These are phyloP conservation scores for Tetradesmus lagerheimii DNA, from an alignment of 139 green algal species.

Conservation along the genomic window DNA sequence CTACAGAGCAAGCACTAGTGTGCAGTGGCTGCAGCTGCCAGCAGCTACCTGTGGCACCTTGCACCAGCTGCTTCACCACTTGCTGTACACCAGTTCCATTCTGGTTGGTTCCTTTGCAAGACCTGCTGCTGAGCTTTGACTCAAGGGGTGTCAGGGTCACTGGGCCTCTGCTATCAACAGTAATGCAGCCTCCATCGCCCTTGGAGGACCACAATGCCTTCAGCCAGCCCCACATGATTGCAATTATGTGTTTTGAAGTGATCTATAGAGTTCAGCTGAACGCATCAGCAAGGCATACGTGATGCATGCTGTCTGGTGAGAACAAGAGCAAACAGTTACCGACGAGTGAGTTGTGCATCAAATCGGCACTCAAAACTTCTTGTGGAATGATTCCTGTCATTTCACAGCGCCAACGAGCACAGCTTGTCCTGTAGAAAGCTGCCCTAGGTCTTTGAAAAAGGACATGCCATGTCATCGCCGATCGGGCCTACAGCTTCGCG, in stretches of 20 bases:
- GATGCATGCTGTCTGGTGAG: neutral
- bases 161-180: neutral
- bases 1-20: neutral
- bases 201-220: slow-evolving; percentile 3
- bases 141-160: slow-evolving; percentile 12
- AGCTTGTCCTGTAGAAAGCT: no score
- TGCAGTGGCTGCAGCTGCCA: neutral
- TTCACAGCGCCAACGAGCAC: no score
- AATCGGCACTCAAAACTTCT: no score
- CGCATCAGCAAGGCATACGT: neutral
- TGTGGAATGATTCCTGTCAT: no score
- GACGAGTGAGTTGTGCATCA: no score
- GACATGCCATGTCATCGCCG: neutral
- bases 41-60: neutral
- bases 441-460: neutral
- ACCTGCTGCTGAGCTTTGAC: neutral
- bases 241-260: neutral
- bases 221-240: slow-evolving; percentile 11
- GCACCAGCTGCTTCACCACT: neutral
- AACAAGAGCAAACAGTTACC: neutral
- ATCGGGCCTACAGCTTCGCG: no score
- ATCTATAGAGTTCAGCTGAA: neutral
- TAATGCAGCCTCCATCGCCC: neutral
- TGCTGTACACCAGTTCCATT: neutral
- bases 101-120: neutral